A percentile compares a stretch with the other conserved stretches of the same genome.
phyloP scores from a whole-genome alignment of 306 rosid genomes.

The Geum urbanum region DNA sequence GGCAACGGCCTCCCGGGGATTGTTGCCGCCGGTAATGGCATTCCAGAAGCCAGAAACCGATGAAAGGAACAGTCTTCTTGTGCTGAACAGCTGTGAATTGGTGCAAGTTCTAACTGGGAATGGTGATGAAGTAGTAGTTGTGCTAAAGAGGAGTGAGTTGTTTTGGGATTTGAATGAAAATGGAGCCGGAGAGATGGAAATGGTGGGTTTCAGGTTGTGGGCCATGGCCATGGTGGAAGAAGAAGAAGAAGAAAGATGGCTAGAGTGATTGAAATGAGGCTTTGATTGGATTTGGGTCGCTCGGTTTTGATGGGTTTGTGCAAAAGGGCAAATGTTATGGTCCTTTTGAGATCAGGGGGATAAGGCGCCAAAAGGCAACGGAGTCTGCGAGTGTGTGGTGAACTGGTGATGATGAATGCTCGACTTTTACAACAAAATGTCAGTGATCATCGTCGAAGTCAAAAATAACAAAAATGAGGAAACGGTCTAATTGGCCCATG shows the following conservation, averaged over 20 bases:
- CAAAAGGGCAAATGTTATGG: background rate
- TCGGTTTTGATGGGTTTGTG: background rate
- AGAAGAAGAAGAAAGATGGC: background rate
- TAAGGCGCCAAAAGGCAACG: no score
- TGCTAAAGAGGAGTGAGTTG: conserved; percentile 20
- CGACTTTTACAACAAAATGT: no score
- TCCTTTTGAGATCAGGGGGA: background rate
- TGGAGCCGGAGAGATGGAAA: conserved; percentile 30
- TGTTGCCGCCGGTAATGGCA: conserved; percentile 63
- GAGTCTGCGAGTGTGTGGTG: no score
- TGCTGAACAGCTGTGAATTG: conserved; percentile 3
- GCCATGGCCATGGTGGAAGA: conserved; percentile 37
- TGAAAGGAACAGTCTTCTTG: conserved; percentile 64
- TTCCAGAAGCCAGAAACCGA: conserved; percentile 84
- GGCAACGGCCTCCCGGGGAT: conserved; percentile 56
- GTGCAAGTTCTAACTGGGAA: conserved; percentile 13
- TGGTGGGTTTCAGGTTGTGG: conserved; percentile 34
- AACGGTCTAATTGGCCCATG: no score
- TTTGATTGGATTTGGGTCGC: background rate
- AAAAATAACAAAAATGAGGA: no score
- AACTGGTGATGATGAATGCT: no score
- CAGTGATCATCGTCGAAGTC: no score
- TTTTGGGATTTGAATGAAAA: conserved; percentile 28
- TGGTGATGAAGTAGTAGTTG: conserved; percentile 21
- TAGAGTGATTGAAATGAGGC: background rate